These are phyloP conservation scores for Ustilago xerochloae DNA, from an alignment of 1,284 basidiomycete genomes.

Conservation along the genomic window DNA sequence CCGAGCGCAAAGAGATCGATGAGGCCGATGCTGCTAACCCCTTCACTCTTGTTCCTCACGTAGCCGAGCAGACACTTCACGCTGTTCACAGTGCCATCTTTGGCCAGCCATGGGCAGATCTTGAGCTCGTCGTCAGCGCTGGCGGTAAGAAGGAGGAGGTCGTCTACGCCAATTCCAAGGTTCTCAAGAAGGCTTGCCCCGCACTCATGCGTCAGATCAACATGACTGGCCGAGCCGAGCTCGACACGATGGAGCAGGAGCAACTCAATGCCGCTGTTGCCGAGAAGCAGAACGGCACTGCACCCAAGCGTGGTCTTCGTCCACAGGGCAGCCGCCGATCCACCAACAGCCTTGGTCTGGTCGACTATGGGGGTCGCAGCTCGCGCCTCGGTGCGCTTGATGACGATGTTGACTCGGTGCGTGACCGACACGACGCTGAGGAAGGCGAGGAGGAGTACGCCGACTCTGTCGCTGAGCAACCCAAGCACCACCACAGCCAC, in stretches of 20 bases:
- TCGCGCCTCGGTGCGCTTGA: conserved; percentile 14
- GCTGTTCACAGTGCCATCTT: conserved; percentile 44
- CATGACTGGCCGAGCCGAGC: conserved; percentile 23
- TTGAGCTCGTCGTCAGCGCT: conserved; percentile 32
- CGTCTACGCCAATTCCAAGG: conserved; percentile 35
- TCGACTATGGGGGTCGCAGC: conserved; percentile 20
- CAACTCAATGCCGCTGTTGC: conserved; percentile 15
- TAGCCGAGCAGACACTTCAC: conserved; percentile 38
- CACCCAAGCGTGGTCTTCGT: neutral
- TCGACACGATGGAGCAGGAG: conserved; percentile 40
- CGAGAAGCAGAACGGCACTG: conserved; percentile 12
- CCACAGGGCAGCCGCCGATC: conserved; percentile 23
- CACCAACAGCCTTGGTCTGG: conserved; percentile 26
- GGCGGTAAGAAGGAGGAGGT: conserved; percentile 34
- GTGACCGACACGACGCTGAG: conserved; percentile 2
- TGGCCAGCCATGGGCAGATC: conserved; percentile 39
- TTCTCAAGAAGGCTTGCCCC: conserved; percentile 35
- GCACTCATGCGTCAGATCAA: conserved; percentile 34
- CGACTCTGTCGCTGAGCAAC: conserved; percentile 28
- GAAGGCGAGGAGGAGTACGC: conserved; percentile 21
- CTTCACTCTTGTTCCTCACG: conserved; percentile 40
- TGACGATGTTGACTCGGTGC: neutral
- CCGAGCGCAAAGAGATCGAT: conserved; percentile 20
- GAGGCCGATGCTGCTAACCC: conserved; percentile 29
- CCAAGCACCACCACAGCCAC: conserved; percentile 4